Percentiles rank a stretch among this genome's conserved stretches.
These are phyloP conservation scores for Coemansia sp. DNA, from an alignment of 192 early-diverging fungal genomes.

Conservation along the genomic window DNA sequence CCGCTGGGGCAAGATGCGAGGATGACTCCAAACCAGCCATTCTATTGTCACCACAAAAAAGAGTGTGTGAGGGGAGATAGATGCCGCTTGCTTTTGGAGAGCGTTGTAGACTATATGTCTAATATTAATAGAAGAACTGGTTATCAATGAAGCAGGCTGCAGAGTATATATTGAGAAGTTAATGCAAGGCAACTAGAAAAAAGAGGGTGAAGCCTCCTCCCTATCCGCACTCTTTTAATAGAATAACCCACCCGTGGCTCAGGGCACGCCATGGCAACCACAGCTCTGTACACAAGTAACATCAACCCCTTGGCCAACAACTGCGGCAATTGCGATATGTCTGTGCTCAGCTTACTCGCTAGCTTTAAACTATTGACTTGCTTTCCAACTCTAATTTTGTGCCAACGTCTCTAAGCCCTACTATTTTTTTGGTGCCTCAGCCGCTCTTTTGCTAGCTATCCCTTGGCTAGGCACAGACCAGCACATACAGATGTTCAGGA, in stretches of 20 bases:
- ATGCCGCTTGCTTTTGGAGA: neutral
- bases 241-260: neutral
- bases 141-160: slow-evolving; percentile 1
- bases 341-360: neutral
- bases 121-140: neutral
- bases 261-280: neutral
- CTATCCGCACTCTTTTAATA: neutral
- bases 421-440: neutral
- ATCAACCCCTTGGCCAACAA: neutral
- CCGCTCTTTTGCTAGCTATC: neutral
- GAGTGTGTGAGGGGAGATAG: neutral
- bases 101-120: neutral
- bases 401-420: neutral
- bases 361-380: neutral
- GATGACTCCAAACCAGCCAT: neutral
- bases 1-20: neutral
- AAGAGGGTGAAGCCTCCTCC: slow-evolving; percentile 1
- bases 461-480: neutral
- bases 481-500: neutral
- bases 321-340: neutral
- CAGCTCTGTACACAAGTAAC: neutral
- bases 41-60: neutral
- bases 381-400: neutral
- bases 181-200: slow-evolving; percentile 6
- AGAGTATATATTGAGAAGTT: neutral